A percentile compares a stretch with the other conserved stretches of the same genome.
Evolutionary conservation across 768 basidiomycete genomes (phyloP).

Genomic region (Lactarius vividus): DNA sequence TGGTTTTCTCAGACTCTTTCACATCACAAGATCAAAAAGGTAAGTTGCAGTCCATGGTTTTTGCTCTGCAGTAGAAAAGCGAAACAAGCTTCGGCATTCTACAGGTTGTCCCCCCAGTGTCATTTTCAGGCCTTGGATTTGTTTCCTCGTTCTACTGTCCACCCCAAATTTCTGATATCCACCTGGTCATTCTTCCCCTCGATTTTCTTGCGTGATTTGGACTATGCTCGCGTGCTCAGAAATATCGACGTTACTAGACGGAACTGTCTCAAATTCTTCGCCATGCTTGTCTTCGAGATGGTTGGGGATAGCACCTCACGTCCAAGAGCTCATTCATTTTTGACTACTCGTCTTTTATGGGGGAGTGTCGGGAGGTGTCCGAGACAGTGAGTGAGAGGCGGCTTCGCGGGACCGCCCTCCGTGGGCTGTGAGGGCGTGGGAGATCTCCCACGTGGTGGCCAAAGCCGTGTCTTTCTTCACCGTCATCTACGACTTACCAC

Average conservation of each 20-base stretch:
- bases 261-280: neutral
- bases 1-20: neutral
- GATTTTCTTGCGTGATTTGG: neutral
- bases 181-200: neutral
- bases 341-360: neutral
- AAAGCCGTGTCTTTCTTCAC: neutral
- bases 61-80: neutral
- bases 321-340: neutral
- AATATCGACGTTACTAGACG: neutral
- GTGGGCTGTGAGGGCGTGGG: slow-evolving; percentile 1
- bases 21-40: neutral
- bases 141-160: neutral
- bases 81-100: neutral
- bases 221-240: neutral
- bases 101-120: neutral
- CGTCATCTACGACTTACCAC: neutral
- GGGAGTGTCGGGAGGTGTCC: neutral
- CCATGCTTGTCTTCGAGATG: neutral
- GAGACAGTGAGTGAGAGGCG: neutral
- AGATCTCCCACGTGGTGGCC: slow-evolving; percentile 1
- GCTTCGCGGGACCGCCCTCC: neutral
- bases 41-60: neutral
- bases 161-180: neutral
- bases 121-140: neutral
- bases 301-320: neutral